Percentiles rank a stretch among this genome's conserved stretches.
phyloP scores from a whole-genome alignment of 1,284 basidiomycete species.

The Fistulinella cinereoalba region DNA sequence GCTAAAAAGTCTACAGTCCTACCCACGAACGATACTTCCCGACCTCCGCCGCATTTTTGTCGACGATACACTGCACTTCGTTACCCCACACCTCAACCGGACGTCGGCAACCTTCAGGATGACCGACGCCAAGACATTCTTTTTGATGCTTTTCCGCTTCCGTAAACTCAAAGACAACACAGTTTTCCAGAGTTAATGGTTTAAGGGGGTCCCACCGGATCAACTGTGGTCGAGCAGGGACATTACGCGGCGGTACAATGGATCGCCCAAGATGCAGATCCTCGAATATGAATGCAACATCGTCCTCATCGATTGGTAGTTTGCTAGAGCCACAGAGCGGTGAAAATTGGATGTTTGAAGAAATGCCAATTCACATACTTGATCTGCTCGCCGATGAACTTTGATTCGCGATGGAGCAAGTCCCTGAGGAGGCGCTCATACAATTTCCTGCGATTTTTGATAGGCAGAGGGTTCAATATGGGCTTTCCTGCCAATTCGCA shows the following conservation, averaged over 20 bases:
- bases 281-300: conserved; percentile 82
- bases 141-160: conserved; percentile 71
- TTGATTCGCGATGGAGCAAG: conserved; percentile 69
- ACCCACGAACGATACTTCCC: conserved; percentile 47
- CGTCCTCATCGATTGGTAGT: conserved; percentile 77
- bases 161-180: conserved; percentile 73
- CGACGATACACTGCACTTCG: conserved; percentile 55
- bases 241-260: conserved; percentile 69
- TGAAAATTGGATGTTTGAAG: conserved; percentile 1
- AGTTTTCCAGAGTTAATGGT: conserved; percentile 71
- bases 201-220: conserved; percentile 75
- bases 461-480: conserved; percentile 75
- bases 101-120: conserved; percentile 22
- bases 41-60: conserved; percentile 51
- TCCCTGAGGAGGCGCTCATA: conserved; percentile 81
- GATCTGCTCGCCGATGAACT: conserved; percentile 52
- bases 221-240: conserved; percentile 68
- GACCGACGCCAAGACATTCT: conserved; percentile 41
- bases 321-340: conserved; percentile 45
- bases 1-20: conserved; percentile 21
- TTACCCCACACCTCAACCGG: conserved; percentile 66
- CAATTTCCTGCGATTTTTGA: conserved; percentile 81
- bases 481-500: conserved; percentile 83
- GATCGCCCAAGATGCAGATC: conserved; percentile 83
- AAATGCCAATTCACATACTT: conserved; percentile 39